Evolutionary conservation across 1,139 yeast genomes (phyloP).

Genomic region (Meyerozyma guilliermondii): DNA sequence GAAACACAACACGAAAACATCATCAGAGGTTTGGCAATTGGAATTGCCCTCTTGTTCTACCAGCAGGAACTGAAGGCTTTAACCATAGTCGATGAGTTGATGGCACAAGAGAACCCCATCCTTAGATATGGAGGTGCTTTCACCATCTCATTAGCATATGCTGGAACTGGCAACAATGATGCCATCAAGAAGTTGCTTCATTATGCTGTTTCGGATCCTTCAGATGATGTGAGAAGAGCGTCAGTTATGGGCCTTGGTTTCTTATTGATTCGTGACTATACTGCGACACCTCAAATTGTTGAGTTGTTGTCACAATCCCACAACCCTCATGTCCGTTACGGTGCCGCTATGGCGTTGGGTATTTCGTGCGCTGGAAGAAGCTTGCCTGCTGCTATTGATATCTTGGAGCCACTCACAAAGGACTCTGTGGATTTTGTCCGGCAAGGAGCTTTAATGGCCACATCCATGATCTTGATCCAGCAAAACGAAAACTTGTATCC

Average conservation of each 20-base stretch:
- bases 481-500: constrained; percentile 85
- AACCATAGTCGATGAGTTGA: constrained; percentile 57
- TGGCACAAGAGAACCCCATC: constrained; percentile 74
- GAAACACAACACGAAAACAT: constrained; percentile 97
- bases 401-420: constrained; percentile 85
- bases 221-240: constrained; percentile 95
- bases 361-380: constrained; percentile 97
- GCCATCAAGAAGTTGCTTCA: constrained; percentile 87
- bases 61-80: constrained; percentile 86
- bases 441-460: constrained; percentile 93
- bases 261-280: constrained; percentile 82
- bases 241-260: constrained; percentile 94
- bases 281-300: constrained; percentile 93
- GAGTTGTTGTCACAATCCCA: constrained; percentile 91
- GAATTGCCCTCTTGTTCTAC: constrained; percentile 80
- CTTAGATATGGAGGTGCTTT: constrained; percentile 96
- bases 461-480: constrained; percentile 89
- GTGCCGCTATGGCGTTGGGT: constrained; percentile 96
- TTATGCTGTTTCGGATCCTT: constrained; percentile 93
- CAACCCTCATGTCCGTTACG: constrained; percentile 97
- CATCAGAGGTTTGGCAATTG: constrained; percentile 85
- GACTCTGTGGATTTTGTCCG: constrained; percentile 97
- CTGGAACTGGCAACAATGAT: constrained; percentile 88
- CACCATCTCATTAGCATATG: constrained; percentile 91
- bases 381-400: constrained; percentile 81